These are phyloP conservation scores for Corymbia calophylla DNA, from an alignment of 441 rosid genomes.

Conservation along the genomic window DNA sequence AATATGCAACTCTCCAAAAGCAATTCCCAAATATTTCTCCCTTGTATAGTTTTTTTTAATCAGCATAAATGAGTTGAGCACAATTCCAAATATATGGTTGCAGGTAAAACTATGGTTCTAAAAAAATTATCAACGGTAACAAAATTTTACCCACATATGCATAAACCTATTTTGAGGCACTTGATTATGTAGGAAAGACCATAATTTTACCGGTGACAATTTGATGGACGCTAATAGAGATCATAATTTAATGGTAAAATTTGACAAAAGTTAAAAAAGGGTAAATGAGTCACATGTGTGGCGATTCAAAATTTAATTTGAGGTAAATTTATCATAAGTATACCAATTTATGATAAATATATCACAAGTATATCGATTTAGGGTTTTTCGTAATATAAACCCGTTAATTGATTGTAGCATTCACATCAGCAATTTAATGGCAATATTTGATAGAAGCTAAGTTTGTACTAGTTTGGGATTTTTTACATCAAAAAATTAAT, in stretches of 20 bases:
- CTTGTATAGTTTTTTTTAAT: neutral
- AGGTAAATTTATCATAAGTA: no score
- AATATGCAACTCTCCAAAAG: neutral
- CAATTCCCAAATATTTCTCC: neutral
- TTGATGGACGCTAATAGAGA: neutral
- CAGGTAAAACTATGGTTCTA: neutral
- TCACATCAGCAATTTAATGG: neutral
- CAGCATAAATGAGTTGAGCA: neutral
- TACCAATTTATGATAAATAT: no score
- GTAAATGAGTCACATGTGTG: no score
- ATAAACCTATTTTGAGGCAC: neutral
- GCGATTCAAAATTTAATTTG: no score
- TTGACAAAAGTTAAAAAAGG: no score
- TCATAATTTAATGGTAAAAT: no score
- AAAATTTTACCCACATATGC: neutral
- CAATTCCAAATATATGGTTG: neutral
- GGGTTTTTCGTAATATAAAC: no score
- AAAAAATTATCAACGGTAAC: no score
- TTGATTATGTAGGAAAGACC: neutral
- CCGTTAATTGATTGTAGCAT: neutral
- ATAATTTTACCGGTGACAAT: neutral
- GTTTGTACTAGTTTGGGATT: neutral
- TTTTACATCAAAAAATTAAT: no score
- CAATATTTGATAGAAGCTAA: no score
- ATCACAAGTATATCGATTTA: no score